Evolutionary conservation across 2,329 filamentous ascomycete species (phyloP), one percentile per base, ranked within the genome.

Genomic region (Aspergillus quadrilineatus): DNA sequence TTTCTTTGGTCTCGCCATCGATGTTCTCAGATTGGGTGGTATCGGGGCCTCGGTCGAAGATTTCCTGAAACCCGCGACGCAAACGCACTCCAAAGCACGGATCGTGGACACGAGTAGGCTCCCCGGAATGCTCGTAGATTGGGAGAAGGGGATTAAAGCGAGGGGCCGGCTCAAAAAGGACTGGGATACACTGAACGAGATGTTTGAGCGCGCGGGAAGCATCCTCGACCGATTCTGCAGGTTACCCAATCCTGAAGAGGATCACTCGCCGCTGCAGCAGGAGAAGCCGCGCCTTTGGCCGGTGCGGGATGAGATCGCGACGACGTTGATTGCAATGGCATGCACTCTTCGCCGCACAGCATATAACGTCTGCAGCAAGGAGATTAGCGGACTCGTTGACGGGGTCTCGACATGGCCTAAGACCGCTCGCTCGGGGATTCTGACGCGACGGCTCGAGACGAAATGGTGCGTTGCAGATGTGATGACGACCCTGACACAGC

Each of bases 1-100:
- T 6, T 66, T 63, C 54, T 66, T 66, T 53, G 64, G 64, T 2
- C 54, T 67, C 28, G 53, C 46, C 7, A 61, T 61, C 14, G 59
- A 59, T 12, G 55, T 61, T 6, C 7, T 59, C 22, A 41, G 43
- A 36, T 8, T 59, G 1, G 59, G 59, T 1, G 48, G 36, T 2
- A 48, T 61, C 15, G 10, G 17, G 2, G 54, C 36, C 10, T 37
- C 36, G 9, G 57, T 57, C 10, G 56, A 59, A 12, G 57, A 57
- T 32, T 59, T 59, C 28, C 59, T 61, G 30, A 37, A 44, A 28
- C 42, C 12, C 2, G n/a, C 4, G 9, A 32, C 2, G 22, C 22
- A 22, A 22, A 22, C 28, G 22, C 4, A 8, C n/a, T 15, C 14
- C 2, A 46, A 41, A 6, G 47, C 48, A 4, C 22, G 48, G 32